Conservation (phyloP, 352 stramenopile species). For the Globisporangium parvum region DNA sequence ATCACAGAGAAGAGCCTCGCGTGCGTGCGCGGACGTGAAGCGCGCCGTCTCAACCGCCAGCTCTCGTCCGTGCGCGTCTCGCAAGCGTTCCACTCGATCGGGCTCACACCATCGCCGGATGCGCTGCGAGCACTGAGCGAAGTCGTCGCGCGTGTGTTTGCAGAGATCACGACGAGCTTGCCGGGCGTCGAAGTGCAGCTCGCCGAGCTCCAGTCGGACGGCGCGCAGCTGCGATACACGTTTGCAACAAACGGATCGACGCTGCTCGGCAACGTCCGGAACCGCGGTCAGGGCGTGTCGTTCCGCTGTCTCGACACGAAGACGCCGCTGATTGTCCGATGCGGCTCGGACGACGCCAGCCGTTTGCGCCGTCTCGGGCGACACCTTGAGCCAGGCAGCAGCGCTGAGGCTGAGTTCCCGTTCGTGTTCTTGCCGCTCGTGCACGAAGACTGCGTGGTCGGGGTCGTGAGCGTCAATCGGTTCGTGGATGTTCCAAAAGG, state of each 20-base stretch:
- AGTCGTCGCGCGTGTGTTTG: slow-evolving; percentile 33
- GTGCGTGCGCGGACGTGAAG: slow-evolving; percentile 50
- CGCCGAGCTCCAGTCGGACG: slow-evolving; percentile 42
- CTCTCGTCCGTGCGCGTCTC: slow-evolving; percentile 18
- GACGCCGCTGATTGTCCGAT: slow-evolving; percentile 28
- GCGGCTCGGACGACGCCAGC: slow-evolving; percentile 23
- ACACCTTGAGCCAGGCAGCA: background rate
- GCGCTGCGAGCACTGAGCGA: slow-evolving; percentile 39
- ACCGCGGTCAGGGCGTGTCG: slow-evolving; percentile 45
- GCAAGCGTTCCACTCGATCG: slow-evolving; percentile 27
- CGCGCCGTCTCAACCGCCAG: slow-evolving; percentile 24
- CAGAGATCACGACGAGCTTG: slow-evolving; percentile 40
- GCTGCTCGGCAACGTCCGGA: slow-evolving; percentile 20
- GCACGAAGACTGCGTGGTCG: slow-evolving; percentile 55
- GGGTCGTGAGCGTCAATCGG: slow-evolving; percentile 52
- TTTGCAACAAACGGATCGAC: slow-evolving; percentile 41
- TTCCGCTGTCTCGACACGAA: slow-evolving; percentile 51
- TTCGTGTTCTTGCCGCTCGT: slow-evolving; percentile 60
- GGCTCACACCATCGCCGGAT: slow-evolving; percentile 46
- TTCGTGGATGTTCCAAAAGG: slow-evolving; percentile 57
- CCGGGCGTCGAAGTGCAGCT: slow-evolving; percentile 54
- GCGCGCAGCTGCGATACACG: slow-evolving; percentile 39
- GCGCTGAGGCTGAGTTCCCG: slow-evolving; percentile 20
- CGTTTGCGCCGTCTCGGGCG: slow-evolving; percentile 26
- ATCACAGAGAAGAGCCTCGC: slow-evolving; percentile 34